Conservation (phyloP, 2,329 filamentous ascomycete genomes). For the Fusarium annulatum region DNA sequence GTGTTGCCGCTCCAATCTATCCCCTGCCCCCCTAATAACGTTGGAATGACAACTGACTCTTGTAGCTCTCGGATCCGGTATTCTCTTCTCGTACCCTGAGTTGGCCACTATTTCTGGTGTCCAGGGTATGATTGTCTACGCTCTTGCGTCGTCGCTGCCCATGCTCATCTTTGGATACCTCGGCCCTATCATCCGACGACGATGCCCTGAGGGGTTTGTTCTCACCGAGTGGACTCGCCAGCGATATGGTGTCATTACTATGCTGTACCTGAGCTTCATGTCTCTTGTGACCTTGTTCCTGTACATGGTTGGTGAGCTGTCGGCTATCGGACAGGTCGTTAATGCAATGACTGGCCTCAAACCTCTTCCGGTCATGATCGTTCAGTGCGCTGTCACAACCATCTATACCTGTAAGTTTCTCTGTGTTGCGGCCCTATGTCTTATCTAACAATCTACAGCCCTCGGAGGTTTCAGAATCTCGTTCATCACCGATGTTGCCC, state of each 20-base stretch:
- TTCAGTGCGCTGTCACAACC: constrained; percentile 81
- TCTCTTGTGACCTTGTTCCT: constrained; percentile 85
- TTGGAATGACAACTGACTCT: constrained; percentile 55
- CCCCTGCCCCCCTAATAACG: constrained; percentile 36
- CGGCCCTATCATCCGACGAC: constrained; percentile 80
- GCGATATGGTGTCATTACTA: constrained; percentile 76
- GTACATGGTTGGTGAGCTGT: constrained; percentile 89
- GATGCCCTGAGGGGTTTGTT: constrained; percentile 86
- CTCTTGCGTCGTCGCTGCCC: constrained; percentile 76
- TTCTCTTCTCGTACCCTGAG: constrained; percentile 85
- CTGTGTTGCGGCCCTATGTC: background rate
- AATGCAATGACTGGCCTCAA: constrained; percentile 79
- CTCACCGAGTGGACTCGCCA: constrained; percentile 86
- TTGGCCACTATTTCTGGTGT: constrained; percentile 82
- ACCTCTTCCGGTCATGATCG: constrained; percentile 79
- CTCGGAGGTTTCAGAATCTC: constrained; percentile 86
- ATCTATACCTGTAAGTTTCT: constrained; percentile 78
- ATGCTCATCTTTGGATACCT: constrained; percentile 79
- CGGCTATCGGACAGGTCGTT: constrained; percentile 82
- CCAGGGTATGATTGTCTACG: constrained; percentile 82
- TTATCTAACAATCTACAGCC: constrained; percentile 57
- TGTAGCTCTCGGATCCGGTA: constrained; percentile 83
- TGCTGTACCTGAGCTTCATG: constrained; percentile 80
- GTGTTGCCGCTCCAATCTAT: constrained; percentile 83
- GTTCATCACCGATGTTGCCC: constrained; percentile 85